Evolutionary conservation across 345 rosid species (phyloP).

Genomic region (Arabis alpina): DNA sequence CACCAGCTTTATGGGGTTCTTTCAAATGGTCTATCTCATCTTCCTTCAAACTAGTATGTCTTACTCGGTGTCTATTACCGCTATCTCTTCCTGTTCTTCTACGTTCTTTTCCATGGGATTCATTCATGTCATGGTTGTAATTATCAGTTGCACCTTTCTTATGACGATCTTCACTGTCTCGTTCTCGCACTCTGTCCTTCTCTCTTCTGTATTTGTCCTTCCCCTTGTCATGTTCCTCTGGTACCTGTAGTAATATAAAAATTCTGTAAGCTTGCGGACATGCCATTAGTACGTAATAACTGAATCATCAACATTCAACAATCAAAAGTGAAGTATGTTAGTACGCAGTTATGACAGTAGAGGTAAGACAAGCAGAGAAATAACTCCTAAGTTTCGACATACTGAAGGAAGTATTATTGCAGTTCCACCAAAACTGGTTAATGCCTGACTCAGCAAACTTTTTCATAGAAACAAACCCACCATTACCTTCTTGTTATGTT

Average conservation of each 20-base stretch:
- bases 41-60: conserved; percentile 61
- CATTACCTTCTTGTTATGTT: conserved; percentile 71
- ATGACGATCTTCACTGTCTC: conserved; percentile 59
- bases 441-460: conserved; percentile 5
- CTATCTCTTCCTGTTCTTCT: conserved; percentile 65
- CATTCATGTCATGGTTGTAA: conserved; percentile 49
- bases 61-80: conserved; percentile 62
- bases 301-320: conserved; percentile 16
- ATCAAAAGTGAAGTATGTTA: conserved; percentile 23
- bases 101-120: conserved; percentile 50
- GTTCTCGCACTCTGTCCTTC: conserved; percentile 63
- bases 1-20: conserved; percentile 57
- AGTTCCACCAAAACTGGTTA: conserved; percentile 27
- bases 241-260: conserved; percentile 52
- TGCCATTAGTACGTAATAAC: conserved; percentile 10
- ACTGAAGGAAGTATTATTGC: conserved; percentile 6
- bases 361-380: conserved; percentile 14
- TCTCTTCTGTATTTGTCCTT: conserved; percentile 71
- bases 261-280: conserved; percentile 25
- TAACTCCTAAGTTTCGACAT: conserved; percentile 18
- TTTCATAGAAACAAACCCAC: neutral
- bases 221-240: conserved; percentile 71
- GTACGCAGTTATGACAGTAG: conserved; percentile 17
- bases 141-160: conserved; percentile 58
- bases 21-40: conserved; percentile 56